Evolutionary conservation across 2,329 filamentous ascomycete species (phyloP), one percentile per base, ranked within the genome.

Genomic region (Sarocladium oryzae): DNA sequence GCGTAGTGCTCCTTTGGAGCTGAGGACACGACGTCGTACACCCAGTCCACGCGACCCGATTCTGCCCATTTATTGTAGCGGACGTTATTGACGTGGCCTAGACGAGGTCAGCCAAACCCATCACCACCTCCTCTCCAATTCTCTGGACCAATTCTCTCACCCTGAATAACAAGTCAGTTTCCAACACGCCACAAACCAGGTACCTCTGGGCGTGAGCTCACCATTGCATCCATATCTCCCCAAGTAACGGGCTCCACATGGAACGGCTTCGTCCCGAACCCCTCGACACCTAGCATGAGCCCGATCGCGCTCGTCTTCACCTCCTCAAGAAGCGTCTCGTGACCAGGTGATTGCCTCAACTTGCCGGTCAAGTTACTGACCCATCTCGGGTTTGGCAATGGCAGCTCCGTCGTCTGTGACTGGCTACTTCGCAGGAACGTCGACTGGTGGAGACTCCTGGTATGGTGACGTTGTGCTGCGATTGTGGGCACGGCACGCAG

Each of bases 31-130:
- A 88, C 85, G 61, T 89, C 85, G 52, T 76, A 74, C 23, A 84
- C 77, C 85, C 88, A 95, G 60, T 90, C 88, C 28, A 92, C 79
- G 32, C 91, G 79, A 3, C 84, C 84, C 5, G 85, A 85, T 66
- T 96, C 91, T 32, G 89, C 89, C 65, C 88, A 95, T 55, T 86
- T 80, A 58, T 87, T 84, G 66, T 95, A 95, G 57, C 80, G 81
- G 55, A 91, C 84, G 60, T 95, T 95, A 65, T 95, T 96, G 46
- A 96, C 86, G 66, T 96, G 89, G 7, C 62, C 64, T 67, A 30
- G 13, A 10, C 7, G 2, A 9, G 4, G 36, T 50, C 15, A 43
- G 33, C 15, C 28, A n/a, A 13, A 32, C 8, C 28, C 13, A 32
- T n/a, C n/a, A n/a, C n/a, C n/a, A n/a, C n/a, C n/a, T n/a, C n/a